Evolutionary conservation across 345 rosid species (phyloP).

Genomic region (Hevea brasiliensis): DNA sequence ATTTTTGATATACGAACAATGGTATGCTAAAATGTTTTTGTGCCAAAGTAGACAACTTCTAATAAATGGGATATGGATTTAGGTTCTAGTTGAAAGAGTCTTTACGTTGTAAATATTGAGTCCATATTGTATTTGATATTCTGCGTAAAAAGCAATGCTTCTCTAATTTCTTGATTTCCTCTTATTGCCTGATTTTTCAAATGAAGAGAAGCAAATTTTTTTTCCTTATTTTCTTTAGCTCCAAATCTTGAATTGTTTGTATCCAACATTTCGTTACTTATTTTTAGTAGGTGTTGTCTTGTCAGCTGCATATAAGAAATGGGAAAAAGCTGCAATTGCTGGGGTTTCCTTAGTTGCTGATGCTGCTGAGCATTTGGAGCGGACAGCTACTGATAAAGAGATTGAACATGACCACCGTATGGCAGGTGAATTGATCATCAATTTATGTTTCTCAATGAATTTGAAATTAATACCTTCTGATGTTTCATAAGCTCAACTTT

Average conservation of each 20-base stretch:
- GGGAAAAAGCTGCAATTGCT: constrained; percentile 99
- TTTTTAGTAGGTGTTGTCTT: constrained; percentile 42
- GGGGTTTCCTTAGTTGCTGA: constrained; percentile 99
- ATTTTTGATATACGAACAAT: not conserved
- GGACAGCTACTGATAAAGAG: constrained; percentile 53
- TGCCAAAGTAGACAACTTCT: not conserved
- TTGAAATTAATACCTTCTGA: constrained; percentile 14
- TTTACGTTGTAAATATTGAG: not conserved
- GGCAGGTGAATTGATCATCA: constrained; percentile 29
- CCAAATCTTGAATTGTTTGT: not conserved
- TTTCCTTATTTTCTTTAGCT: not conserved
- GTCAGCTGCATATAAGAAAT: constrained; percentile 74
- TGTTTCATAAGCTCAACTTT: constrained; percentile 5
- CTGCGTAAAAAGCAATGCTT: not conserved
- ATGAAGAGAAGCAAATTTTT: not conserved
- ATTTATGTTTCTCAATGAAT: constrained; percentile 22
- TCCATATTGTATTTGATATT: not conserved
- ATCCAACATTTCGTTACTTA: constrained; percentile 15
- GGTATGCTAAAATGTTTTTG: not conserved
- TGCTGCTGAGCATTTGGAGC: constrained; percentile 98
- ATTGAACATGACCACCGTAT: constrained; percentile 49
- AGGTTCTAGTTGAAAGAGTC: not conserved
- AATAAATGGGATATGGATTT: not conserved
- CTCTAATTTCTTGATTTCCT: not conserved
- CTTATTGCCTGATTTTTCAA: not conserved